Evolutionary conservation across 495 filamentous ascomycete species (phyloP).

Genomic region (Aspergillus heteromorphus): DNA sequence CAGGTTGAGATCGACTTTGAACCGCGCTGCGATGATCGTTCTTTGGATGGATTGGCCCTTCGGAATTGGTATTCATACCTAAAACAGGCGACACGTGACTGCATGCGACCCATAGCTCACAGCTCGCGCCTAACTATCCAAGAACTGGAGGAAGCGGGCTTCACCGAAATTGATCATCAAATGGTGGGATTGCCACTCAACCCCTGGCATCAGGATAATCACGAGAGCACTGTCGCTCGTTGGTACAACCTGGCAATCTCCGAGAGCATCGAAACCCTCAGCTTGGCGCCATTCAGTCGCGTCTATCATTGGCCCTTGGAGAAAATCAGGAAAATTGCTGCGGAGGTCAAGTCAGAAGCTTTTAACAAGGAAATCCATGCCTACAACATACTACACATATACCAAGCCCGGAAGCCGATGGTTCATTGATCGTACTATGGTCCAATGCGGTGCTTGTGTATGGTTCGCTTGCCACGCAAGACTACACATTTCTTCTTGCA

Average conservation of each 20-base stretch:
- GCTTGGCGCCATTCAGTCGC: conserved; percentile 68
- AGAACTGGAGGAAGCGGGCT: conserved; percentile 66
- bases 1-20: conserved; percentile 88
- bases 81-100: conserved; percentile 61
- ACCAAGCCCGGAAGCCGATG: conserved; percentile 40
- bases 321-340: conserved; percentile 57
- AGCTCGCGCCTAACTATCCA: conserved; percentile 53
- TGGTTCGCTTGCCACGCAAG: background rate
- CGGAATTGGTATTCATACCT: conserved; percentile 65
- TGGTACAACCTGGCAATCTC: conserved; percentile 82
- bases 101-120: conserved; percentile 62
- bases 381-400: conserved; percentile 65
- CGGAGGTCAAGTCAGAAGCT: conserved; percentile 64
- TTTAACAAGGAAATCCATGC: conserved; percentile 61
- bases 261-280: conserved; percentile 67
- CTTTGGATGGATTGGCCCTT: conserved; percentile 45
- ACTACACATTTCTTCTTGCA: background rate
- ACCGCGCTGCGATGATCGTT: conserved; percentile 73
- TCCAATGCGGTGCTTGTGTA: background rate
- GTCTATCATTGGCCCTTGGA: conserved; percentile 57
- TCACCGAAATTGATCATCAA: conserved; percentile 73
- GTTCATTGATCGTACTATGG: conserved; percentile 1
- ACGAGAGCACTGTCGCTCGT: conserved; percentile 64
- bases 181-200: conserved; percentile 70
- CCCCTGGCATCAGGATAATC: conserved; percentile 66